phyloP scores from a whole-genome alignment of 768 basidiomycete species.

The Lactarius psammicola region DNA sequence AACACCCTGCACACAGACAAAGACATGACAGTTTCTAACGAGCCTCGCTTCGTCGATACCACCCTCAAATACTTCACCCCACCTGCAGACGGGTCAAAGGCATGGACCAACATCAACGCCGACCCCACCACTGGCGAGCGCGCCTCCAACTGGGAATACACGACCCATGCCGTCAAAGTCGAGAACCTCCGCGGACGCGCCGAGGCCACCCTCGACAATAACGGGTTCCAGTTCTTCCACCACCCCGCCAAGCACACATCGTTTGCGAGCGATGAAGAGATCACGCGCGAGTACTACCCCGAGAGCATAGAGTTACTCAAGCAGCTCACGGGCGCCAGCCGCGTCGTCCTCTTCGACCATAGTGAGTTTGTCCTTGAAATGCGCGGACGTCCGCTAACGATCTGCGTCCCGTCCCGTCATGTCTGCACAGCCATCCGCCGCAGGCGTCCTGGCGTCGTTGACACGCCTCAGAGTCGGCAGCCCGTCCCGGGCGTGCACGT shows the following conservation, averaged over 20 bases:
- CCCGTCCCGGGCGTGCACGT: slow-evolving; percentile 45
- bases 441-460: slow-evolving; percentile 40
- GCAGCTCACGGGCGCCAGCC: slow-evolving; percentile 55
- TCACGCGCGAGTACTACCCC: slow-evolving; percentile 56
- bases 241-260: slow-evolving; percentile 44
- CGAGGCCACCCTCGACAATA: slow-evolving; percentile 45
- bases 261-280: slow-evolving; percentile 52
- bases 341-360: slow-evolving; percentile 64
- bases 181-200: slow-evolving; percentile 55
- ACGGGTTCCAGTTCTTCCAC: slow-evolving; percentile 50
- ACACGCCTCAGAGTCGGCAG: slow-evolving; percentile 43
- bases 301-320: slow-evolving; percentile 60
- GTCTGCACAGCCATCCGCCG: slow-evolving; percentile 43
- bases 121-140: slow-evolving; percentile 36
- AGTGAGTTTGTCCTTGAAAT: slow-evolving; percentile 42
- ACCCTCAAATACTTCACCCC: slow-evolving; percentile 30
- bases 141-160: slow-evolving; percentile 39
- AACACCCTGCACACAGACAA: background rate
- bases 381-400: background rate
- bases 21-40: slow-evolving; percentile 10
- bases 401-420: background rate
- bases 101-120: slow-evolving; percentile 31
- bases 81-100: slow-evolving; percentile 34
- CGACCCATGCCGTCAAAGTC: slow-evolving; percentile 39
- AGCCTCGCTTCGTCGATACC: slow-evolving; percentile 20